Percentiles rank a stretch among this genome's conserved stretches.
Evolutionary conservation across 2,329 filamentous ascomycete species (phyloP).

Genomic region (Helotiales sp.): DNA sequence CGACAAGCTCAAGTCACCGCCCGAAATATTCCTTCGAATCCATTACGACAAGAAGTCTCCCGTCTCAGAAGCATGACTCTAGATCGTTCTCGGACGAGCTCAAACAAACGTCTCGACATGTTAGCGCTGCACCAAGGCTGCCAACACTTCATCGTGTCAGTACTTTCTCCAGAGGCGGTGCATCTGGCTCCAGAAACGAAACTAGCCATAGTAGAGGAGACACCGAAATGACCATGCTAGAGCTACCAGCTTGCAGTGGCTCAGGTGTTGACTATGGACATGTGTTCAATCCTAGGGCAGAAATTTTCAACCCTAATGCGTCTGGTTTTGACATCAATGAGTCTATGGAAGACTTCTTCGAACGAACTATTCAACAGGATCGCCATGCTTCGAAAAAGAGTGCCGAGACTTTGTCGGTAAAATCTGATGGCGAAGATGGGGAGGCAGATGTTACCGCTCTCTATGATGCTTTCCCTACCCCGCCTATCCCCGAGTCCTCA

Average conservation of each 20-base stretch:
- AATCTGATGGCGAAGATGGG: conserved; percentile 9
- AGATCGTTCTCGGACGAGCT: neutral
- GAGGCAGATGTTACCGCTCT: conserved; percentile 2
- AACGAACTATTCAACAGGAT: neutral
- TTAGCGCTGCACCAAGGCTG: conserved; percentile 14
- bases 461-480: conserved; percentile 11
- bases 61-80: conserved; percentile 9
- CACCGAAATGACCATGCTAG: neutral
- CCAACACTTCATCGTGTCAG: conserved; percentile 17
- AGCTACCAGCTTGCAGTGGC: neutral
- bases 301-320: neutral
- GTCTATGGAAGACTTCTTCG: neutral
- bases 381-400: conserved; percentile 3
- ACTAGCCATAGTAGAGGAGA: neutral
- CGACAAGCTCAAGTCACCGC: conserved; percentile 1
- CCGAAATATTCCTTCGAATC: conserved; percentile 1
- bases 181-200: conserved; percentile 11
- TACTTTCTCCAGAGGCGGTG: conserved; percentile 14
- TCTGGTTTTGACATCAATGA: conserved; percentile 6
- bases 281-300: neutral
- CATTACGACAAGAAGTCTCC: conserved; percentile 13
- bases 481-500: neutral
- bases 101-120: conserved; percentile 7
- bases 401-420: conserved; percentile 13
- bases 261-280: neutral